Conservation (phyloP, 2,329 filamentous ascomycete species). For the Sclerotinia trifoliorum region DNA sequence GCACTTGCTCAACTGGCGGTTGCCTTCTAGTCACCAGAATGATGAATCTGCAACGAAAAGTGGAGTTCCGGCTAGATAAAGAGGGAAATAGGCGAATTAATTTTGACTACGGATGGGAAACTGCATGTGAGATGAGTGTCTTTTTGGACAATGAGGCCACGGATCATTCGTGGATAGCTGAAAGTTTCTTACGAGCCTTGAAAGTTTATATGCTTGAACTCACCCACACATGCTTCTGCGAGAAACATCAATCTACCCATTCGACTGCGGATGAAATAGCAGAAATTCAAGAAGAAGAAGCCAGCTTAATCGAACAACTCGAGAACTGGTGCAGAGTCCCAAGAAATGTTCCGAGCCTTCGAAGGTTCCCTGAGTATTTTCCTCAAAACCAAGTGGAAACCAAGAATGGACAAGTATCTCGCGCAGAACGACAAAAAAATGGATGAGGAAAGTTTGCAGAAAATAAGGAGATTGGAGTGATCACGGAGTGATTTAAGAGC, state of each 20-base stretch:
- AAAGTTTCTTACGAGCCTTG: neutral
- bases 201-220: neutral
- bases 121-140: no score
- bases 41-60: neutral
- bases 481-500: neutral
- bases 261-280: neutral
- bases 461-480: neutral
- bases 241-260: no score
- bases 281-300: neutral
- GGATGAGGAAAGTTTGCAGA: neutral
- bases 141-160: no score
- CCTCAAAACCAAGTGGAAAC: neutral
- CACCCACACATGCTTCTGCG: neutral
- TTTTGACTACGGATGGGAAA: no score
- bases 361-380: neutral
- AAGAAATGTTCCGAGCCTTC: neutral
- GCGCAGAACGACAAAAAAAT: neutral
- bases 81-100: rapidly evolving
- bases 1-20: neutral
- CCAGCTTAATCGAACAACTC: neutral
- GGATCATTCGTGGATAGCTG: neutral
- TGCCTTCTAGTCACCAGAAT: neutral
- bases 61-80: no score
- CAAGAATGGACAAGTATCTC: neutral
- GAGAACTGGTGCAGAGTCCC: neutral